These are phyloP conservation scores for Steccherinum ochraceum DNA, from an alignment of 768 basidiomycete genomes.

Conservation along the genomic window DNA sequence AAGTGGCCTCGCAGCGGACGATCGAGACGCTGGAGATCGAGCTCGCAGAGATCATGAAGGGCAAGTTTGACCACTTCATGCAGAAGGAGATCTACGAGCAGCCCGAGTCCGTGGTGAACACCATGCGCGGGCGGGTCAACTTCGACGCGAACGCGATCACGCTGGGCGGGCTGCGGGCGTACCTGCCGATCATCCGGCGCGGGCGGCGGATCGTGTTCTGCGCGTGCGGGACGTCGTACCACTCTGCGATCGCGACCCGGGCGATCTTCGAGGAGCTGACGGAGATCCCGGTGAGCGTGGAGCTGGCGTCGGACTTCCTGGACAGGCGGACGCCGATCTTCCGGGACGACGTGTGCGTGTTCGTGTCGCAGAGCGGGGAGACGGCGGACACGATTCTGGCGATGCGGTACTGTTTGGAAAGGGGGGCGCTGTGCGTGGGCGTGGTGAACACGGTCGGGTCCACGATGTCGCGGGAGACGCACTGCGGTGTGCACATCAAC, in stretches of 20 bases:
- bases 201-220: slow-evolving; percentile 93
- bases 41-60: slow-evolving; percentile 99
- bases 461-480: slow-evolving; percentile 95
- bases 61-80: slow-evolving; percentile 99
- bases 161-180: slow-evolving; percentile 91
- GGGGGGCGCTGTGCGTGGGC: slow-evolving; percentile 94
- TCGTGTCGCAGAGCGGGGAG: slow-evolving; percentile 96
- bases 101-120: slow-evolving; percentile 99
- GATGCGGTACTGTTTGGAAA: slow-evolving; percentile 91
- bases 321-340: slow-evolving; percentile 99
- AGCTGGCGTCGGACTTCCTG: slow-evolving; percentile 96
- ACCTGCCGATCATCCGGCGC: slow-evolving; percentile 92
- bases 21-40: slow-evolving; percentile 99
- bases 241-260: slow-evolving; percentile 93
- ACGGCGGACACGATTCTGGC: slow-evolving; percentile 98
- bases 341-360: slow-evolving; percentile 95
- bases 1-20: slow-evolving; percentile 71
- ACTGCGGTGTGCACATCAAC: slow-evolving; percentile 99
- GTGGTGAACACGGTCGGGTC: slow-evolving; percentile 99
- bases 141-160: slow-evolving; percentile 90
- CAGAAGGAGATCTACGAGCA: slow-evolving; percentile 99
- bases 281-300: slow-evolving; percentile 96
- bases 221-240: slow-evolving; percentile 98
- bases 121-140: slow-evolving; percentile 99
- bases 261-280: slow-evolving; percentile 99